These are phyloP conservation scores for Candida manassasensis DNA, from an alignment of 805 yeast genomes.

Conservation along the genomic window DNA sequence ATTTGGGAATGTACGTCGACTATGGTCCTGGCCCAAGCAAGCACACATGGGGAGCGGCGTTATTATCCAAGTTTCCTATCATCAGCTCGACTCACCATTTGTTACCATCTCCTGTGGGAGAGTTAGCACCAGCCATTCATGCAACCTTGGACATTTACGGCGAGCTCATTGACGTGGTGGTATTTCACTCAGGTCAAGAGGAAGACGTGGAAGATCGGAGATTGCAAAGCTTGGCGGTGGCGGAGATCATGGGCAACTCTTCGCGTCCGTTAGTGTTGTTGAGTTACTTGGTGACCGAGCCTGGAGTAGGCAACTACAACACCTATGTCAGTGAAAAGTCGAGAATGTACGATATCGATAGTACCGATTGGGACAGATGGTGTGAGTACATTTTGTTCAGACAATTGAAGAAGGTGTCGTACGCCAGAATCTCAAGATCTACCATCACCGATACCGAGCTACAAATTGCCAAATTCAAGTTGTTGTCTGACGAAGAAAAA, in stretches of 20 bases:
- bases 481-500: slow-evolving; percentile 37
- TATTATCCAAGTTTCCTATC: slow-evolving; percentile 92
- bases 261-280: slow-evolving; percentile 79
- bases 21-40: slow-evolving; percentile 97
- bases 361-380: slow-evolving; percentile 96
- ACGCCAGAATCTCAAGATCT: slow-evolving; percentile 89
- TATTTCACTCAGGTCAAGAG: slow-evolving; percentile 97
- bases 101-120: slow-evolving; percentile 96
- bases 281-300: slow-evolving; percentile 87
- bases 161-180: slow-evolving; percentile 82
- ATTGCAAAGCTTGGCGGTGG: slow-evolving; percentile 72
- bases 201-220: slow-evolving; percentile 94
- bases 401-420: slow-evolving; percentile 80
- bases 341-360: slow-evolving; percentile 91
- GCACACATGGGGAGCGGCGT: slow-evolving; percentile 97
- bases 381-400: slow-evolving; percentile 93
- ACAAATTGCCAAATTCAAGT: slow-evolving; percentile 88
- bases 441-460: slow-evolving; percentile 96
- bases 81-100: slow-evolving; percentile 84
- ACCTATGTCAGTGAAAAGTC: slow-evolving; percentile 80
- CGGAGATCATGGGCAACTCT: slow-evolving; percentile 77
- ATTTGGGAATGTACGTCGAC: slow-evolving; percentile 90
- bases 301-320: slow-evolving; percentile 84
- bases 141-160: slow-evolving; percentile 94
- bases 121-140: slow-evolving; percentile 95